Percentiles rank a stretch among this genome's conserved stretches.
Conservation (phyloP, 164 flowering plant genomes). For the Aristolochia fimbriata region DNA sequence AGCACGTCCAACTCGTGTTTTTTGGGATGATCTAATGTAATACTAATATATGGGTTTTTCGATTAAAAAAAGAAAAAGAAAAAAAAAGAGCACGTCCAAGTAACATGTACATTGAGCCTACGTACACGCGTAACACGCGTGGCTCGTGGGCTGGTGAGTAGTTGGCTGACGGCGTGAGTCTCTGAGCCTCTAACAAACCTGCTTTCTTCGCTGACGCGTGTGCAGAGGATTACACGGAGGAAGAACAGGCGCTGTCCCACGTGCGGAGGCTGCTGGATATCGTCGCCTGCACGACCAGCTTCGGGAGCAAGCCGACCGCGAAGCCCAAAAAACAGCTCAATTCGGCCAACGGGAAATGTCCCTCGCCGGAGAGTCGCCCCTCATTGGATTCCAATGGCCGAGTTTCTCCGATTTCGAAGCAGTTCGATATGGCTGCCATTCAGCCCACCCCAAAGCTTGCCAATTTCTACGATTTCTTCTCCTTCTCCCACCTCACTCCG, state of each 20-base stretch:
- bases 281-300: conserved; percentile 78
- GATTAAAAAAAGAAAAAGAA: no score
- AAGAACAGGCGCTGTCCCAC: conserved; percentile 56
- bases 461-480: conserved; percentile 90
- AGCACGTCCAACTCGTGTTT: no score
- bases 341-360: no score
- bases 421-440: conserved; percentile 63
- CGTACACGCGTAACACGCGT: no score
- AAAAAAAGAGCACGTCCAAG: no score
- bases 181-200: not conserved
- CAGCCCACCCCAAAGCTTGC: conserved; percentile 83
- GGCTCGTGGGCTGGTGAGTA: no score
- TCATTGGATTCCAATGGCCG: conserved; percentile 2
- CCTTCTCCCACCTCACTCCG: conserved; percentile 60
- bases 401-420: conserved; percentile 29
- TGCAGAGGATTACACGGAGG: conserved; percentile 71
- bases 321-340: conserved; percentile 11
- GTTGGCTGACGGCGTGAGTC: no score
- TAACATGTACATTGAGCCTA: no score
- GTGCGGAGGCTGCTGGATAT: conserved; percentile 85
- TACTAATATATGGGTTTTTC: no score
- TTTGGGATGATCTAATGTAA: no score
- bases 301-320: conserved; percentile 29
- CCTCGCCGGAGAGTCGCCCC: no score
- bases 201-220: not conserved